Base-by-base conservation (phyloP, 1,284 basidiomycete species). In the Trichosporon ovoides region DNA sequence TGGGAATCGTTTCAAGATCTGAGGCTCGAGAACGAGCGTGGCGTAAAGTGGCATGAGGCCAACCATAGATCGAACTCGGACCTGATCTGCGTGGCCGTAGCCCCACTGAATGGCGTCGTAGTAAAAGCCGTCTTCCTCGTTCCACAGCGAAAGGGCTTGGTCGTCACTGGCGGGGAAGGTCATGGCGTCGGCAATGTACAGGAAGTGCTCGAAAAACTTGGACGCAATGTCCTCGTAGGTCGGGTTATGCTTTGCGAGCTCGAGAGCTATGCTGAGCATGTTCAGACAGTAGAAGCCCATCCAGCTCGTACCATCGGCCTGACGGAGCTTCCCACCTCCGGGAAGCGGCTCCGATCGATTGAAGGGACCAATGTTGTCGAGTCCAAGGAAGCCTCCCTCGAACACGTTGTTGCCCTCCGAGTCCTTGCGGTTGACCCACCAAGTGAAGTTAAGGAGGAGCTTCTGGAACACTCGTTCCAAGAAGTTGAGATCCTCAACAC, bases 221-320 rank as follows among this genome's bases (percentile, higher is more conserved):
- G 92, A 96, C n/a, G 95, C 95, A 64, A 98, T 98, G 75, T 98
- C 95, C 79, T 98, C 95, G 74, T 98, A 98, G 2, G 92, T 91
- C 3, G 87, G 82, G 74, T 98, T 98, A 78, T 98, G 93, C 80
- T 98, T 97, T 53, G 95, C 95, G 36, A 98, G 81, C 77, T 98
- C 95, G 52, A 98, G 84, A 0, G 95, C 93, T 77, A 98, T 98
- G 77, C 89, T 95, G 73, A 98, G 80, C 89, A 89, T 91, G 59
- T 56, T 55, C 12, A 98, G 79, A 67, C 87, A 91, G 76, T 95
- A 98, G 81, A 98, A 98, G 28, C 91, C 94, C 95, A 98, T 98
- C 95, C 95, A 98, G 0, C 93, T 91, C 6, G 95, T 98, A 16
- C 94, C 95, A 75, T 98, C 95, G 9, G 95, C 92, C 78, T 98